Evolutionary conservation across 306 rosid species (phyloP), one percentile per base, ranked within the genome.

Genomic region (Neltuma alba): DNA sequence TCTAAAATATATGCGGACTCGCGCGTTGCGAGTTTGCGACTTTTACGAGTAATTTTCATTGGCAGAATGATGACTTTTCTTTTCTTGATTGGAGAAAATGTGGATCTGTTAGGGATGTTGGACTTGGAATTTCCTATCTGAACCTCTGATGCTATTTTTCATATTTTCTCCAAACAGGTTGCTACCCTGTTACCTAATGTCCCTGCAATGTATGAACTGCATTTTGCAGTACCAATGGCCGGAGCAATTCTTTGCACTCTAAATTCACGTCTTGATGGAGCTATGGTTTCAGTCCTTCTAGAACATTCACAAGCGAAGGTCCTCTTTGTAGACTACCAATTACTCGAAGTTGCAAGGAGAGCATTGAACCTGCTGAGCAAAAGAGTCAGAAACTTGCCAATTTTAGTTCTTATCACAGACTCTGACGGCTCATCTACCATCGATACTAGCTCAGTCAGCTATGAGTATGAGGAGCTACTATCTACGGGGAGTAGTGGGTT

Each of bases 161-260:
- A 34, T 68, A 45, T 81, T 21, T 60, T 85, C 75, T 72, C 48
- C 50, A 33, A 80, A 72, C 89, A 94, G 97, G 97, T 94, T 72
- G 97, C 97, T 47, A 89, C 87, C 5, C 73, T 94, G 55, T 87
- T 90, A 2, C 98, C 97, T 1, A 92, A 94, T 86, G 87, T 89
- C 62, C 97, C 97, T 42, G 95, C 98, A 66, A 91, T 92, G 97
- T 88, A 88, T 77, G 98, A 94, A 89, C 84, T 94, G n/a, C 98
- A 94, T 76, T 94, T 94, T 76, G 93, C 95, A 65, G 97, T 88
- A 44, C 98, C 97, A 75, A 94, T 94, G 97, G 90, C 97, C 0
- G 98, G 97, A 55, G 97, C 90, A 64, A 76, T 94, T 82, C 86
- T 94, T 18, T 89, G 97, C 37, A 85, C 93, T 20, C 88, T 94